Evolutionary conservation across 2,329 filamentous ascomycete genomes (phyloP), one percentile per base, ranked within the genome.

Genomic region (Cytospora chrysosperma): DNA sequence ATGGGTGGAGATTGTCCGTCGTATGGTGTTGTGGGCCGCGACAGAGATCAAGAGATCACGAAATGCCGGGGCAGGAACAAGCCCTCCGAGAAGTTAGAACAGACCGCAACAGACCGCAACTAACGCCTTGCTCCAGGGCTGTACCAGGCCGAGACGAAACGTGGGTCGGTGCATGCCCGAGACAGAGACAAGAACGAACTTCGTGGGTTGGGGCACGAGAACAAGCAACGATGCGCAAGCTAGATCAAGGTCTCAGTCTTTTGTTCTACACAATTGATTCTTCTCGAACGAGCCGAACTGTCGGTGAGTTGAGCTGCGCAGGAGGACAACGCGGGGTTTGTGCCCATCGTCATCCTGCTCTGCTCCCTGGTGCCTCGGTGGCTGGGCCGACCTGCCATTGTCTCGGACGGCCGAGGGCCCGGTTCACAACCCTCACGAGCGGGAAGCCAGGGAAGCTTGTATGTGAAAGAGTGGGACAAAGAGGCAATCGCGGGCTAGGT

Each of bases 41-140:
- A 56, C 27, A 37, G 21, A 37, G 43, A 54, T 34, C 24, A 52
- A 51, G n/a, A 61, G 51, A 55, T 61, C 51, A 40, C 55, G 28
- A 63, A 54, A 62, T 47, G 63, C 40, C 52, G 50, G 51, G 34
- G 56, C n/a, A 55, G 12, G 51, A 50, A 50, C 47, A 59, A 47
- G 4, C 37, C n/a, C 30, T 53, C 52, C 57, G 37, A 50, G 60
- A 61, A n/a, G n/a, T n/a, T n/a, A n/a, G n/a, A n/a, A n/a, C n/a
- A n/a, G n/a, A n/a, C n/a, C n/a, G n/a, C n/a, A n/a, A 58, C 61
- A 63, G 64, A 66, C 64, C 64, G 64, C 64, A 63, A 64, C 43
- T 66, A 37, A 60, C 54, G 54, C 57, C 47, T 64, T 57, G 37
- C 32, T 34, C 32, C 32, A 34, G 32, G 32, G 32, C 59, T 55